phyloP scores from a whole-genome alignment of 2,329 filamentous ascomycete species.

The Sclerotiophoma versabilis region DNA sequence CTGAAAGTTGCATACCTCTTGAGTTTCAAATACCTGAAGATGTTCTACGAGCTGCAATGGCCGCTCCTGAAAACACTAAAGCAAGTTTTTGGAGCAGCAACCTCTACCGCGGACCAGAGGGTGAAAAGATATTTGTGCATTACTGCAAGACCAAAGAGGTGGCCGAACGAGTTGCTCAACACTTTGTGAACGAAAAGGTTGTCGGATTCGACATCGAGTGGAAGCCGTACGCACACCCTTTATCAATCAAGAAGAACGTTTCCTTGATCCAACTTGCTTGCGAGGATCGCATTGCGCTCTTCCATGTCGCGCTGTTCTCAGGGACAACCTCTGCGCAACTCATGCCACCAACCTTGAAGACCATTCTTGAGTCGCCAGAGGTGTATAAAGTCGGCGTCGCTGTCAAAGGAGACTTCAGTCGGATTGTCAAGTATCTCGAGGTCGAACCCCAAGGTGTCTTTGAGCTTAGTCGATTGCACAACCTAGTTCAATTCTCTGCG shows the following conservation, averaged over 20 bases:
- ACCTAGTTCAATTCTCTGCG: slow-evolving; percentile 62
- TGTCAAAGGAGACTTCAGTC: slow-evolving; percentile 69
- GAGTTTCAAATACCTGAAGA: slow-evolving; percentile 44
- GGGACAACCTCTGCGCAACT: slow-evolving; percentile 59
- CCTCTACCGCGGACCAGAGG: slow-evolving; percentile 67
- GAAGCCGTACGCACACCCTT: slow-evolving; percentile 56
- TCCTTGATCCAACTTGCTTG: slow-evolving; percentile 85
- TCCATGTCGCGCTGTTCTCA: slow-evolving; percentile 70
- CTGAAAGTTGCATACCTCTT: slow-evolving; percentile 33
- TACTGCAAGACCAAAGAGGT: slow-evolving; percentile 75
- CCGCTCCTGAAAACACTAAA: slow-evolving; percentile 38
- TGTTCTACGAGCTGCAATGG: slow-evolving; percentile 36
- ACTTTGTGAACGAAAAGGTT: slow-evolving; percentile 73
- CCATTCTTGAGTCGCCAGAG: slow-evolving; percentile 73
- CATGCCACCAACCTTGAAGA: slow-evolving; percentile 71
- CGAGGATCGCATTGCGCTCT: slow-evolving; percentile 77
- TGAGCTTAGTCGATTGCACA: slow-evolving; percentile 85
- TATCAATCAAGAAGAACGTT: slow-evolving; percentile 77
- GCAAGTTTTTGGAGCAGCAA: slow-evolving; percentile 69
- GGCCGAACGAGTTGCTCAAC: slow-evolving; percentile 71
- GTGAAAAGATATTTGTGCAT: slow-evolving; percentile 70
- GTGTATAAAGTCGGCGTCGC: slow-evolving; percentile 80
- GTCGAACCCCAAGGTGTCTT: slow-evolving; percentile 73
- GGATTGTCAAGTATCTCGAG: slow-evolving; percentile 66
- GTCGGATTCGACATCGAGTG: slow-evolving; percentile 94